Evolutionary conservation across 2,329 filamentous ascomycete species (phyloP).

Genomic region (Cryphonectria parasitica): DNA sequence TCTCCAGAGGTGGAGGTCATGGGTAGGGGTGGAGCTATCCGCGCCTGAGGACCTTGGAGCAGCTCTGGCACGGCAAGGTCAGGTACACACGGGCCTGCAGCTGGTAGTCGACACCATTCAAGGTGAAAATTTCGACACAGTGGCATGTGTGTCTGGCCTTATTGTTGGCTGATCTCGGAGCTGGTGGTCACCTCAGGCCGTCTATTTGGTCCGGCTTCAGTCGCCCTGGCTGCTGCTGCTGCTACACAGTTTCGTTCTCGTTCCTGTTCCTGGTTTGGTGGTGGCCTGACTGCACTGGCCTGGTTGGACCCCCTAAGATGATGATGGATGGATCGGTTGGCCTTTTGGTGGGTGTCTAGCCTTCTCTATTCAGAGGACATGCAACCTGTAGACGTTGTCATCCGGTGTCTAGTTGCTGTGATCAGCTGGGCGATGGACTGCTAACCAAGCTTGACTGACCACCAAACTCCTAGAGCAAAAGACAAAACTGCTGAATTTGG

Average conservation of each 20-base stretch:
- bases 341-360: neutral
- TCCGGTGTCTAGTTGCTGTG: neutral
- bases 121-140: constrained; percentile 12
- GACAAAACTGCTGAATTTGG: neutral
- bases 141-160: constrained; percentile 6
- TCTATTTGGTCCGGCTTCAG: neutral
- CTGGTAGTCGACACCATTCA: neutral
- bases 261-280: constrained; percentile 5
- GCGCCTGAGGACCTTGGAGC: constrained; percentile 1
- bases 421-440: neutral
- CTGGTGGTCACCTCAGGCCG: neutral
- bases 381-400: neutral
- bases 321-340: neutral
- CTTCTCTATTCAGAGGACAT: neutral
- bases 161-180: constrained; percentile 9
- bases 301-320: neutral
- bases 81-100: constrained; percentile 5
- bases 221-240: neutral
- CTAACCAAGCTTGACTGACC: neutral
- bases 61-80: neutral
- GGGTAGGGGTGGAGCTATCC: constrained; percentile 1
- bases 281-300: constrained; percentile 5
- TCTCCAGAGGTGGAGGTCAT: neutral
- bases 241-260: neutral
- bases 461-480: neutral